Base-by-base conservation (phyloP, 257 asterid genomes). In the Primulina huaijiensis region DNA sequence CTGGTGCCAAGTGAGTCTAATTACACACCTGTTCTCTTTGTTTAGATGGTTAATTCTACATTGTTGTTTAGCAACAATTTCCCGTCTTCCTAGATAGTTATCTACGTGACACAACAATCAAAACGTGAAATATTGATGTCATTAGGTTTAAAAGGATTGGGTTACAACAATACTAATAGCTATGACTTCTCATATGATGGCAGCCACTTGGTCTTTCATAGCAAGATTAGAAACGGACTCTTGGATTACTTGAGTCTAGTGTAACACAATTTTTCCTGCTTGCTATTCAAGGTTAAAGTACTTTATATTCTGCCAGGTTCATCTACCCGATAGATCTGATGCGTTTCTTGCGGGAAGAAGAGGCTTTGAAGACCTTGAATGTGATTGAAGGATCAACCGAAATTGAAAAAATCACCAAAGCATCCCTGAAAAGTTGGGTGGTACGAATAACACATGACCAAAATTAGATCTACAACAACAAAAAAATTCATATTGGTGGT, bases 371-470 rank as follows among this genome's bases (percentile, higher is more conserved):
- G 71, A 75, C 90, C 53, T 69, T 89, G 78, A 79, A 75, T 64
- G 62, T 80, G 27, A 82, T 86, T 20, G 97, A 90, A 73, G 97
- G 97, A 72, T 87, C 95, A n/a, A 27, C 73, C 0, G 95, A 89
- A 33, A 74, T 79, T 56, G 88, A 78, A 21, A 90, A 46, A 64
- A 88, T 91, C 84, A 87, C 93, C 87, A 91, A 81, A 81, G 80
- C 88, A 9, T 73, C 89, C 65, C 85, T 93, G 9, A 89, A 91
- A 77, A 86, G 60, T 55, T 93, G 97, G 97, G 96, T 91, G 99
- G 99, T 93, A 85, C 3, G 95, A 29, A 16, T 14, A 14, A 20
- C 27, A 60, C 27, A 31, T 6, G 4, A 57, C 29, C 53, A 30
- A 31, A 10, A n/a, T 20, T 20, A 33, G 65, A 59, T 30, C 10